Percentiles rank a stretch among this genome's conserved stretches.
Evolutionary conservation across 73 alveolate species (phyloP).

Genomic region (Tetrahymena borealis): DNA sequence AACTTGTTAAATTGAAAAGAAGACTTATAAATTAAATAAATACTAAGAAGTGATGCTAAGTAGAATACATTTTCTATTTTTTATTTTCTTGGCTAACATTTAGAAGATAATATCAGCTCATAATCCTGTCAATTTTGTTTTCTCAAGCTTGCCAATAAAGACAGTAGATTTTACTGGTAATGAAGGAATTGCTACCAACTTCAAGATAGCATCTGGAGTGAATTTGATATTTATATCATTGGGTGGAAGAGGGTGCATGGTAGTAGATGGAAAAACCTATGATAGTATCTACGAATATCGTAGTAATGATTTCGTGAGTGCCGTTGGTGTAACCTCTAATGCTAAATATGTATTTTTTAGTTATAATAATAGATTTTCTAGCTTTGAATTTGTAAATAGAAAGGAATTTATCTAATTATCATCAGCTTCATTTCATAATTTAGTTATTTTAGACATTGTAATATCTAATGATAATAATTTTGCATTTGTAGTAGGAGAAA

Average conservation of each 20-base stretch:
- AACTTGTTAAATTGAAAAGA: no score
- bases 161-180: neutral
- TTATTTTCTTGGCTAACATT: no score
- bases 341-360: neutral
- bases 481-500: neutral
- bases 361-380: neutral
- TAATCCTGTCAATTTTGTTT: neutral
- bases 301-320: neutral
- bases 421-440: neutral
- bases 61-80: no score
- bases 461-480: neutral
- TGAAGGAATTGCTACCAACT: neutral
- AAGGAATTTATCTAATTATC: neutral
- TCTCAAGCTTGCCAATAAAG: neutral
- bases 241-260: neutral
- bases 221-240: neutral
- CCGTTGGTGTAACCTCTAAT: neutral
- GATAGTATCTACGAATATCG: neutral
- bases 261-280: neutral
- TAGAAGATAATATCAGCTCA: neutral
- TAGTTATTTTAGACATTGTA: neutral
- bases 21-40: no score
- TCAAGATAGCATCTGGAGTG: neutral
- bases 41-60: no score
- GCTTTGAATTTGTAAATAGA: neutral